Evolutionary conservation across 2,329 filamentous ascomycete species (phyloP), one percentile per base, ranked within the genome.

Genomic region (Aspergillus viridinutans): DNA sequence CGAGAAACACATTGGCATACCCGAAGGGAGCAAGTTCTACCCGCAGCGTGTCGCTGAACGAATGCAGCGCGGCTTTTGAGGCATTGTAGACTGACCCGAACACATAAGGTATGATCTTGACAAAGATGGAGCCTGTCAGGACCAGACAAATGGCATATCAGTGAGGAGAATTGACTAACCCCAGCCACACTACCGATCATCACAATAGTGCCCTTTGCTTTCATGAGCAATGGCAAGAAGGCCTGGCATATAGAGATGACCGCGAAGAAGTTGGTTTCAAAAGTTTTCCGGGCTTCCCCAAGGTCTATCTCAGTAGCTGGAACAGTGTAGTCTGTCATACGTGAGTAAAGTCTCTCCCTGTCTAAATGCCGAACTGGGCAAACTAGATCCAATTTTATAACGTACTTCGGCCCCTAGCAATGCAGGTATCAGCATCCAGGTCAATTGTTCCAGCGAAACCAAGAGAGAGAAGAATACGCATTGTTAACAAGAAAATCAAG

Each of bases 401-500:
- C 69, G 51, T 67, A 72, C 69, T 72, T 52, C 68, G 67, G 25
- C 69, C 70, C 25, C 70, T 68, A 42, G 35, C 26, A 14, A 48
- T 21, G 40, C 10, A 47, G 12, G 17, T 50, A 50, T 65, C 40
- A 64, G 51, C 47, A 50, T 50, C n/a, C 35, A 4, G n/a, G 29
- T 12, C 35, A n/a, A 47, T 7, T n/a, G 23, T 54, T 47, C 53
- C 50, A 17, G 14, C 14, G 7, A 35, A 38, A 2, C 42, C 48
- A 26, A 23, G 26, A 8, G 29, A 12, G 4, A 52, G 50, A 4
- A 26, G 20, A 69, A 72, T 68, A 76, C 55, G 83, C 83, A 72
- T 85, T 85, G 67, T 85, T 85, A 63, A 85, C 79, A 12, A 85
- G 73, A 61, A 80, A 79, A 63, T 85, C 78, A n/a, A 85, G 74